A percentile compares a stretch with the other conserved stretches of the same genome.
These are phyloP conservation scores for Domatiomyces globalis DNA, from an alignment of 2,329 filamentous ascomycete species.

Conservation along the genomic window DNA sequence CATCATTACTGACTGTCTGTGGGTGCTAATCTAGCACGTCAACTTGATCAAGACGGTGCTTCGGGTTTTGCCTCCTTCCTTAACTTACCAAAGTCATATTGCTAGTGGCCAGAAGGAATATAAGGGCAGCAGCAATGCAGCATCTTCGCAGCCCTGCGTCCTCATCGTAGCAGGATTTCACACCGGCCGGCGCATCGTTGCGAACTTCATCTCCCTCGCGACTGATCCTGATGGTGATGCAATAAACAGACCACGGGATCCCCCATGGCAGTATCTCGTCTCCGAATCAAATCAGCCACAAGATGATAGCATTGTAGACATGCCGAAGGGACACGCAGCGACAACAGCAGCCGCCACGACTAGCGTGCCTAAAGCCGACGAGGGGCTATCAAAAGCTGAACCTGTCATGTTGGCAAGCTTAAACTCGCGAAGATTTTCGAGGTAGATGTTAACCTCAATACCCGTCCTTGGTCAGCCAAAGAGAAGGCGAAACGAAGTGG, in stretches of 20 bases:
- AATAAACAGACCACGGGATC: constrained; percentile 14
- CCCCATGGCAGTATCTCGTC: constrained; percentile 7
- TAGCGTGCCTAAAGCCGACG: background rate
- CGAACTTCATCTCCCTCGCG: constrained; percentile 40
- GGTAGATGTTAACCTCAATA: constrained; percentile 27
- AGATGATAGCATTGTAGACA: background rate
- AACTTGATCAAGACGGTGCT: constrained; percentile 42
- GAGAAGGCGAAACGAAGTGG: constrained; percentile 29
- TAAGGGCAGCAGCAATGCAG: background rate
- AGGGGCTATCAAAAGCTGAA: background rate
- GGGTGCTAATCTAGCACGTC: constrained; percentile 44
- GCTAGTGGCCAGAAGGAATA: background rate
- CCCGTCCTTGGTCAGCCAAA: constrained; percentile 31
- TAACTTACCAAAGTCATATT: background rate
- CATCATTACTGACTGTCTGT: constrained; percentile 47
- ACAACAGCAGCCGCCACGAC: background rate
- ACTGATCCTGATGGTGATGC: constrained; percentile 1
- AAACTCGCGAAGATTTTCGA: constrained; percentile 14
- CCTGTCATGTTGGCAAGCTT: constrained; percentile 9
- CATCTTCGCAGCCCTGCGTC: constrained; percentile 19
- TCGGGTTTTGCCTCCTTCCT: constrained; percentile 29
- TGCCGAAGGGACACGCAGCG: background rate
- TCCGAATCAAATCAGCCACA: background rate
- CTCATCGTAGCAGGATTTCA: constrained; percentile 46
- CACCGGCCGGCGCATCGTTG: constrained; percentile 42